phyloP scores from a whole-genome alignment of 139 green algal species.

The Micromonas pusilla region DNA sequence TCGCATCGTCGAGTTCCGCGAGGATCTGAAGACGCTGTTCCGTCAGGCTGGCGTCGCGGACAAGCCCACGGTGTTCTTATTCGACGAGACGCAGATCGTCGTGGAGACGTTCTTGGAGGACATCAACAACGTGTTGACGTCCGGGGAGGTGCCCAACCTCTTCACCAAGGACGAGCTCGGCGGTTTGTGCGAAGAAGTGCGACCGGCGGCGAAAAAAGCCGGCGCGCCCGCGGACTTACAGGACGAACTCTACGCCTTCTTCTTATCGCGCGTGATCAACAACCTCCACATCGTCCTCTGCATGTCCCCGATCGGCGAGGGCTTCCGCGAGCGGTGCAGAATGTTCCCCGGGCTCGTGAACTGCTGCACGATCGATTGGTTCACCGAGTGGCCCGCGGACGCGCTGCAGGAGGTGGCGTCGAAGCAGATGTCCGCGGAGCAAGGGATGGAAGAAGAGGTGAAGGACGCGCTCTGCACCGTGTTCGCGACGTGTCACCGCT shows the following conservation, averaged over 20 bases:
- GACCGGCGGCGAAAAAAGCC: conserved; percentile 52
- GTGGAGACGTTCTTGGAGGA: conserved; percentile 73
- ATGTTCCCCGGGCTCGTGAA: conserved; percentile 77
- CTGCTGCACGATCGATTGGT: conserved; percentile 82
- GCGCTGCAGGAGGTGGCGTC: conserved; percentile 61
- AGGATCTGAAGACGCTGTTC: conserved; percentile 69
- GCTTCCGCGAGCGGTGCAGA: conserved; percentile 66
- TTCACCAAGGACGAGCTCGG: conserved; percentile 70
- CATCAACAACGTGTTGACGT: conserved; percentile 76
- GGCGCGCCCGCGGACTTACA: conserved; percentile 45
- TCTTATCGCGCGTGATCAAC: conserved; percentile 64
- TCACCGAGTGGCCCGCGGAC: conserved; percentile 71
- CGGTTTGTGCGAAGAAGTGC: conserved; percentile 63
- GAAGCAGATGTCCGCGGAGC: conserved; percentile 38
- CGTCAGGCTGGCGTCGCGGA: conserved; percentile 53
- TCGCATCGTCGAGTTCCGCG: conserved; percentile 53
- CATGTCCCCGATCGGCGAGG: conserved; percentile 62
- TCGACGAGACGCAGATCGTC: conserved; percentile 75
- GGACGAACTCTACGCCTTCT: conserved; percentile 63
- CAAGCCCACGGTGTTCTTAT: conserved; percentile 68
- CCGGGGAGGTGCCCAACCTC: conserved; percentile 63
- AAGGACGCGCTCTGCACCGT: conserved; percentile 60
- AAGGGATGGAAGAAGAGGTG: conserved; percentile 49
- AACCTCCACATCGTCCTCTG: conserved; percentile 76
- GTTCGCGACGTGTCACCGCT: conserved; percentile 62